Evolutionary conservation across 2,329 filamentous ascomycete species (phyloP), one percentile per base, ranked within the genome.

Genomic region (Geosmithia flava): DNA sequence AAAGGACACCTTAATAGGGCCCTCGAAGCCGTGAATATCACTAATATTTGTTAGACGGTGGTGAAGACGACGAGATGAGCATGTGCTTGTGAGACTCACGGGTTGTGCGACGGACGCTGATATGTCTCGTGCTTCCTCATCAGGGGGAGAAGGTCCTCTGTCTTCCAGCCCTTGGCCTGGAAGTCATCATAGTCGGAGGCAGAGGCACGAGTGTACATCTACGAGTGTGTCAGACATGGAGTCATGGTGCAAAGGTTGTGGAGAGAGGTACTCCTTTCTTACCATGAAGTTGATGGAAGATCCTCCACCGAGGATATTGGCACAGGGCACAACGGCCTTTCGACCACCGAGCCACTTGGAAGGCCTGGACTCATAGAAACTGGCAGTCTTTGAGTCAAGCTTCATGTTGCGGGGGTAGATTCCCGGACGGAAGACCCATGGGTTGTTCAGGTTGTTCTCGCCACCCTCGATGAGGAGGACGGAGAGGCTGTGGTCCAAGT

Each of bases 71-170:
- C 8, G 2, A 16, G 20, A 17, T 23, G 3, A 29, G 4, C 27
- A 47, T 23, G 13, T 17, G 23, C 23, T 27, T 8, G 20, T 17
- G 39, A 17, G 20, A 20, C 30, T 17, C 37, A 48, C 47, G 66
- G 69, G 60, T 83, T 83, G 55, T 78, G 78, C 45, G 70, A 76
- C 7, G 80, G 68, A 39, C 78, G 66, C 56, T 89, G 85, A 56
- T 88, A 89, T 0, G 84, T 88, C 67, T 89, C 85, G 52, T 87
- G 81, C 69, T 89, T 89, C 68, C 69, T 83, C 84, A 88, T 88
- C 19, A 88, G 70, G 0, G 85, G 85, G 5, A 88, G 66, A 5
- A 88, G 73, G 52, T 88, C 83, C 61, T 87, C 76, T 3, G 84
- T 87, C 8, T 74, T 80, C 85, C 85, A 88, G n/a, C 85, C 85